These are phyloP conservation scores for Arabidopsis thaliana DNA, from an alignment of 345 rosid genomes.

Conservation along the genomic window DNA sequence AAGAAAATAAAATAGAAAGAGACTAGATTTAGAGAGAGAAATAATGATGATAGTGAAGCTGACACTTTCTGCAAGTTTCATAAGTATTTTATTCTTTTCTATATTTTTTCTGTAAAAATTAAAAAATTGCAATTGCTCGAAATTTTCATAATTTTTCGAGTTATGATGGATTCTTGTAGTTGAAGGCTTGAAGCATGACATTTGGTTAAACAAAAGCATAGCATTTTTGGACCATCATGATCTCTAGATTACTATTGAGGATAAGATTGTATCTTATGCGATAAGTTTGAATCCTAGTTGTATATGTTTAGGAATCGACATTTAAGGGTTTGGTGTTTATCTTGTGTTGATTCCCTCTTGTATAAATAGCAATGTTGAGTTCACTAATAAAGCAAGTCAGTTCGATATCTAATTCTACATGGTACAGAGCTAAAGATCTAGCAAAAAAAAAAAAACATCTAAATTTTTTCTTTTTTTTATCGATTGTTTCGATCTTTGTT, in stretches of 20 bases:
- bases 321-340: too few species aligned
- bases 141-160: not conserved
- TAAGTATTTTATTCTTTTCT: not conserved
- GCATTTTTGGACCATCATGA: constrained; percentile 28
- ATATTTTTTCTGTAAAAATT: not conserved
- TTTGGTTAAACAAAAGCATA: constrained; percentile 33
- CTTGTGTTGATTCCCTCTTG: too few species aligned
- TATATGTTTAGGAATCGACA: too few species aligned
- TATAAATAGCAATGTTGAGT: too few species aligned
- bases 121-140: not conserved
- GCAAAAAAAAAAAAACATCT: too few species aligned
- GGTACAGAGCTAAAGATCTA: too few species aligned
- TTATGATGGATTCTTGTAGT: constrained; percentile 38
- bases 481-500: too few species aligned
- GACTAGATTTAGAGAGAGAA: constrained; percentile 30
- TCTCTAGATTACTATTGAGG: not conserved
- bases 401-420: too few species aligned
- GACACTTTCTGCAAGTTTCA: constrained; percentile 30
- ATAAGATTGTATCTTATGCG: too few species aligned
- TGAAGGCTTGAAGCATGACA: constrained; percentile 14
- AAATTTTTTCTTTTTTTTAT: too few species aligned
- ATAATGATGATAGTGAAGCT: constrained; percentile 41
- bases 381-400: too few species aligned
- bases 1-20: not conserved
- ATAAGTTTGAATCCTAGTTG: too few species aligned